A percentile compares a stretch with the other conserved stretches of the same genome.
Evolutionary conservation across 345 rosid species (phyloP).

Genomic region (Zanthoxylum bungeanum): DNA sequence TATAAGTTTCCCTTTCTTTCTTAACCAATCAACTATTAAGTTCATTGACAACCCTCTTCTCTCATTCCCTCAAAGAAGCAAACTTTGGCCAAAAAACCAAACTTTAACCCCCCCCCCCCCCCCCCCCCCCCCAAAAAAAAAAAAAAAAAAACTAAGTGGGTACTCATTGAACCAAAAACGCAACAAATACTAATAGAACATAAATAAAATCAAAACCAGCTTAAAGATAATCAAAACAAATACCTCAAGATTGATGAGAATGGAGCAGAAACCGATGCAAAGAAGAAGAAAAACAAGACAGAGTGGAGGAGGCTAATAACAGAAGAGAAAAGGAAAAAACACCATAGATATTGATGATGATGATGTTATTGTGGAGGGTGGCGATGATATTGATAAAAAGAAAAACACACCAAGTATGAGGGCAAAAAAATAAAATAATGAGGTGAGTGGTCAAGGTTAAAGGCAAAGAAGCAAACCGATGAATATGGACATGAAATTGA

Average conservation of each 20-base stretch:
- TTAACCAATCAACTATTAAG: background rate
- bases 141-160: background rate
- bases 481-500: slow-evolving; percentile 31
- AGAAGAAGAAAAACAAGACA: background rate
- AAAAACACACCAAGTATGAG: background rate
- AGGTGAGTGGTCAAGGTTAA: slow-evolving; percentile 19
- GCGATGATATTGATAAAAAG: slow-evolving; percentile 4
- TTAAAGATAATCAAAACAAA: background rate
- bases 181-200: background rate
- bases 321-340: slow-evolving; percentile 8
- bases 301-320: background rate
- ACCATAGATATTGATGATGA: background rate
- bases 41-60: background rate
- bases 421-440: slow-evolving; percentile 10
- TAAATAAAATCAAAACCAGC: background rate
- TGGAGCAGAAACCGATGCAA: background rate
- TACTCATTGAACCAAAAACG: background rate
- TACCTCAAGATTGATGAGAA: slow-evolving; percentile 1
- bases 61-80: background rate
- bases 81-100: background rate
- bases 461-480: slow-evolving; percentile 26
- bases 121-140: no score
- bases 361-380: background rate
- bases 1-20: background rate
- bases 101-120: no score